A percentile compares a stretch with the other conserved stretches of the same genome.
phyloP scores from a whole-genome alignment of 2,329 filamentous ascomycete species.

The Cladophialophora bantiana region DNA sequence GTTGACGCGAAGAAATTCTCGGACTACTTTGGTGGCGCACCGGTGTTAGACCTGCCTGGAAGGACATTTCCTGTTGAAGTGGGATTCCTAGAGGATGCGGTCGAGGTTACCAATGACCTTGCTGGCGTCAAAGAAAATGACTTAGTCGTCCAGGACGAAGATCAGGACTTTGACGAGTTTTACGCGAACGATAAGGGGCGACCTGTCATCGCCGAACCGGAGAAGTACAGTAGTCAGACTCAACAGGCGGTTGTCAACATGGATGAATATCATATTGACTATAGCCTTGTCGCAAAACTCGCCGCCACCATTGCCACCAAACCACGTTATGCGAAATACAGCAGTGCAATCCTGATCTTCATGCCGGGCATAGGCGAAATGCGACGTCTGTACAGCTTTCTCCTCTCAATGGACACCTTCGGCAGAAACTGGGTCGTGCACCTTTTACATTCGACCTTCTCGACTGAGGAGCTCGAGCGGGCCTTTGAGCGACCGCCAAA shows the following conservation, averaged over 20 bases:
- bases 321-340: slow-evolving; percentile 71
- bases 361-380: slow-evolving; percentile 95
- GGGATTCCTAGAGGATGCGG: slow-evolving; percentile 87
- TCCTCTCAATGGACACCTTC: slow-evolving; percentile 79
- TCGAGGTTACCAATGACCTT: slow-evolving; percentile 81
- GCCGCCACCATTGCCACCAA: slow-evolving; percentile 77
- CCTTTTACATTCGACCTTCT: slow-evolving; percentile 91
- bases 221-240: slow-evolving; percentile 76
- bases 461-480: slow-evolving; percentile 93
- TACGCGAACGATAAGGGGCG: slow-evolving; percentile 47
- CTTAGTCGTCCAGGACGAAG: slow-evolving; percentile 43
- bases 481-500: slow-evolving; percentile 85
- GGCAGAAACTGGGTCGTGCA: slow-evolving; percentile 81
- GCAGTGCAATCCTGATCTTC: slow-evolving; percentile 92
- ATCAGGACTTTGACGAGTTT: slow-evolving; percentile 55
- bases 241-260: slow-evolving; percentile 76
- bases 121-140: slow-evolving; percentile 48
- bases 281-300: slow-evolving; percentile 80
- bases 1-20: slow-evolving; percentile 93
- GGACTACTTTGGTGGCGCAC: slow-evolving; percentile 78
- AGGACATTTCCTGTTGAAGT: slow-evolving; percentile 92
- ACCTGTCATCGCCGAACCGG: slow-evolving; percentile 21
- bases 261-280: slow-evolving; percentile 92
- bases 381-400: slow-evolving; percentile 82
- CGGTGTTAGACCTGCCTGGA: slow-evolving; percentile 87